Percentiles rank a stretch among this genome's conserved stretches.
Evolutionary conservation across 805 yeast species (phyloP).

Genomic region (Metschnikowia similis): DNA sequence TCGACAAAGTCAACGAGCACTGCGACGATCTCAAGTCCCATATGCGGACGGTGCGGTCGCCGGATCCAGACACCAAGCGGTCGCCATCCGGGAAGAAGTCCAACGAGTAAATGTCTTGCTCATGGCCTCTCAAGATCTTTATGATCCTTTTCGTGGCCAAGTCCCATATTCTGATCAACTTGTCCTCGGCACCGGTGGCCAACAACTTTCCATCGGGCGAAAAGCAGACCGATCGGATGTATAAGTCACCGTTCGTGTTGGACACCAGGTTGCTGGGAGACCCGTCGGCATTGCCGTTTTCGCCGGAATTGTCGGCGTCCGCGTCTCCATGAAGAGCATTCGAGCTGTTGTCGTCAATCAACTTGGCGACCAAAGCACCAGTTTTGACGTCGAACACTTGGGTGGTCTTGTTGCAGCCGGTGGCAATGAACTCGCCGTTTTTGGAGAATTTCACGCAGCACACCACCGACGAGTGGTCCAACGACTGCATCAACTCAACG

Average conservation of each 20-base stretch:
- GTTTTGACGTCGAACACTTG: constrained; percentile 91
- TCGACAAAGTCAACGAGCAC: constrained; percentile 80
- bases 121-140: constrained; percentile 87
- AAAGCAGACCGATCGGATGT: constrained; percentile 93
- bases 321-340: constrained; percentile 11
- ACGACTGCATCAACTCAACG: constrained; percentile 82
- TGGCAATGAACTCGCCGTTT: constrained; percentile 89
- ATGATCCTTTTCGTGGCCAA: constrained; percentile 79
- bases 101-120: constrained; percentile 93
- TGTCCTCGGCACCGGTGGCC: constrained; percentile 93
- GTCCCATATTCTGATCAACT: constrained; percentile 94
- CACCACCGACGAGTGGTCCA: constrained; percentile 91
- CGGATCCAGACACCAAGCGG: constrained; percentile 90
- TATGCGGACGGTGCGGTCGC: constrained; percentile 92
- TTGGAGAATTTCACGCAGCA: constrained; percentile 93
- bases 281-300: constrained; percentile 31
- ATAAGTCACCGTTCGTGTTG: constrained; percentile 73
- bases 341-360: constrained; percentile 66
- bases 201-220: constrained; percentile 88
- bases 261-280: constrained; percentile 41
- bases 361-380: constrained; percentile 82
- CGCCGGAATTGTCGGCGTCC: constrained; percentile 29
- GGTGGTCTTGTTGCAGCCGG: constrained; percentile 95
- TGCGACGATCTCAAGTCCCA: constrained; percentile 93
- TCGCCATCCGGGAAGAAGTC: constrained; percentile 94